Evolutionary conservation across 306 rosid genomes (phyloP), one percentile per base, ranked within the genome.

Genomic region (Casuarina equisetifolia): DNA sequence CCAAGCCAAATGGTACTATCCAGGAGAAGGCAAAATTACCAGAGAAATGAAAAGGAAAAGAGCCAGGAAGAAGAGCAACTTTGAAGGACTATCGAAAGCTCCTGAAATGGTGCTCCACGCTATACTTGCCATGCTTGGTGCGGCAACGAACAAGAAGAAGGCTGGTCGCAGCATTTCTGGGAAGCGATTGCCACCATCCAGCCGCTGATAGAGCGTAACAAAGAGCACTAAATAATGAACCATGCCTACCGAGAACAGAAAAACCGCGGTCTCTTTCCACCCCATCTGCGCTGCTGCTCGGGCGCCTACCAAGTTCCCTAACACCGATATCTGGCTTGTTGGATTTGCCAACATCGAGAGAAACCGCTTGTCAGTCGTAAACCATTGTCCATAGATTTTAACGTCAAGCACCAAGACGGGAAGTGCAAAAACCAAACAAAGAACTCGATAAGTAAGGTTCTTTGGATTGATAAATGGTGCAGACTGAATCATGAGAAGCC

Each of bases 91-190:
- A 44, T 72, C 78, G 70, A 81, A 86, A 69, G 55, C 63, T 44
- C 83, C 84, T 13, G 81, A 40, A 54, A 90, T 84, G 49, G 90
- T 81, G 74, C 82, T 84, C 90, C 88, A 84, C 42, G 92, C 81
- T n/a, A 90, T 35, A 75, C 89, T 83, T 61, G 89, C 92, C 78
- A 84, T 32, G 86, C 94, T 84, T 63, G 90, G 88, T 53, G 86
- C 86, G 9, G 83, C 94, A 25, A 87, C 77, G 78, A 75, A 86
- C 83, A 86, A 81, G 64, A 86, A 86, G 69, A 79, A 90, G 51
- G 88, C 71, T 9, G 90, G 90, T 67, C 86, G 78, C 42, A 74
- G 58, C 64, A 38, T 76, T 44, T 9, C 46, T 17, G 46, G 70
- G 1, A 64, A 45, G 44, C 46, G 11, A 1, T 3, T 64, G 19